Evolutionary conservation across 176 grass and related monocot species (phyloP).

Genomic region (Oryza glaberrima): DNA sequence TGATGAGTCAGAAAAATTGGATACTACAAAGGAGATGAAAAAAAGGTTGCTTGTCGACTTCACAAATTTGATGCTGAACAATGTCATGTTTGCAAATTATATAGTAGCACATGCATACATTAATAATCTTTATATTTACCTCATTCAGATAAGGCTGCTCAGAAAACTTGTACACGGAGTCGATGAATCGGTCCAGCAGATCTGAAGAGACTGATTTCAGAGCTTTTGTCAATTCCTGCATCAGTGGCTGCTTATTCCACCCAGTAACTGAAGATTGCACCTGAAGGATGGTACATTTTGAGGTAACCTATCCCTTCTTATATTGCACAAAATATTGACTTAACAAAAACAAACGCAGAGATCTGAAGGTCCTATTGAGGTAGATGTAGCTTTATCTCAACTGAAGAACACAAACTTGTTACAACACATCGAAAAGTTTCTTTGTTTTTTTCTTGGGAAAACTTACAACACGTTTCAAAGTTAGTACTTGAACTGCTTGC

Average conservation of each 20-base stretch:
- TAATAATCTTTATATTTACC: background rate
- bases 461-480: too few relatives aligned
- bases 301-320: background rate
- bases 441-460: too few relatives aligned
- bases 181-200: slow-evolving; percentile 4
- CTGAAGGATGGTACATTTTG: background rate
- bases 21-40: background rate
- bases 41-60: background rate
- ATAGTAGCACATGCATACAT: background rate
- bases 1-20: background rate
- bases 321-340: background rate
- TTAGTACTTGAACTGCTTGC: too few relatives aligned
- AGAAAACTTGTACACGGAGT: slow-evolving; percentile 32
- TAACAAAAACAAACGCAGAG: background rate
- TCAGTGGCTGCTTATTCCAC: slow-evolving; percentile 22
- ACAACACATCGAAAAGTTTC: too few relatives aligned
- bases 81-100: background rate
- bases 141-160: slow-evolving; percentile 29
- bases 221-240: background rate
- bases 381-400: background rate
- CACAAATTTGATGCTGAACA: background rate
- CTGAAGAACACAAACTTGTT: background rate
- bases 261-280: background rate
- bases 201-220: slow-evolving; percentile 22
- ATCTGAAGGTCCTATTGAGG: background rate